Evolutionary conservation across 1,284 basidiomycete species (phyloP).

Genomic region (Fomitopsis pinicola): DNA sequence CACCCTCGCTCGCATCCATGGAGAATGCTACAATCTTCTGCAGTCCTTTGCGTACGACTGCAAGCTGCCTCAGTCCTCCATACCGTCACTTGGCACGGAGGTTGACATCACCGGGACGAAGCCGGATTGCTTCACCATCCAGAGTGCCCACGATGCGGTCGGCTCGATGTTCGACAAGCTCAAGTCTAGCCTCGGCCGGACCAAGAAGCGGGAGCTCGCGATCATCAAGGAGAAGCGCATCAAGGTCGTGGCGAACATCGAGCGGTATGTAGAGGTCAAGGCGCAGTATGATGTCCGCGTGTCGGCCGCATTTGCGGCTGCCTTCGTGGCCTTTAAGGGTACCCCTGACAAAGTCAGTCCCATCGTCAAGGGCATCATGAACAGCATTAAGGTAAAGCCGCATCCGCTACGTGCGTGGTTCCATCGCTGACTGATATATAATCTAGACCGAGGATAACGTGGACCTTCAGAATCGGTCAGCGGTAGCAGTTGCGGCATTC

Average conservation of each 20-base stretch:
- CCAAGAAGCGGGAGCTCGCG: slow-evolving; percentile 75
- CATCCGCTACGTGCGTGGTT: too few relatives aligned
- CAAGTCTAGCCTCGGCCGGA: slow-evolving; percentile 67
- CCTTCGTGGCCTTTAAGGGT: slow-evolving; percentile 81
- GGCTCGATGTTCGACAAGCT: slow-evolving; percentile 72
- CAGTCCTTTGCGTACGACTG: slow-evolving; percentile 82
- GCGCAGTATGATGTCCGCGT: slow-evolving; percentile 86
- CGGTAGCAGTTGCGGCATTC: slow-evolving; percentile 83
- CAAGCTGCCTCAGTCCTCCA: slow-evolving; percentile 76
- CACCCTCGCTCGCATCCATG: slow-evolving; percentile 75
- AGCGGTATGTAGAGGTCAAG: slow-evolving; percentile 83
- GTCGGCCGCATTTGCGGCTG: slow-evolving; percentile 85
- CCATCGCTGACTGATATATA: not conserved
- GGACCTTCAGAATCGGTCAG: slow-evolving; percentile 89
- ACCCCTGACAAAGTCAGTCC: slow-evolving; percentile 94
- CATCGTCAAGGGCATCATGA: slow-evolving; percentile 96
- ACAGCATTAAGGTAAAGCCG: slow-evolving; percentile 83
- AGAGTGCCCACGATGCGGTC: slow-evolving; percentile 73
- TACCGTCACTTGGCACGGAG: slow-evolving; percentile 77
- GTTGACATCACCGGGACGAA: slow-evolving; percentile 73
- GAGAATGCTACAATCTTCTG: slow-evolving; percentile 79
- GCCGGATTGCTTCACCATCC: slow-evolving; percentile 74
- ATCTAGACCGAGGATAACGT: slow-evolving; percentile 83
- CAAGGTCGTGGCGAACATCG: slow-evolving; percentile 73
- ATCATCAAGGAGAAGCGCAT: slow-evolving; percentile 76